These are phyloP conservation scores for Agaricus subrufescens DNA, from an alignment of 768 basidiomycete genomes.

Conservation along the genomic window DNA sequence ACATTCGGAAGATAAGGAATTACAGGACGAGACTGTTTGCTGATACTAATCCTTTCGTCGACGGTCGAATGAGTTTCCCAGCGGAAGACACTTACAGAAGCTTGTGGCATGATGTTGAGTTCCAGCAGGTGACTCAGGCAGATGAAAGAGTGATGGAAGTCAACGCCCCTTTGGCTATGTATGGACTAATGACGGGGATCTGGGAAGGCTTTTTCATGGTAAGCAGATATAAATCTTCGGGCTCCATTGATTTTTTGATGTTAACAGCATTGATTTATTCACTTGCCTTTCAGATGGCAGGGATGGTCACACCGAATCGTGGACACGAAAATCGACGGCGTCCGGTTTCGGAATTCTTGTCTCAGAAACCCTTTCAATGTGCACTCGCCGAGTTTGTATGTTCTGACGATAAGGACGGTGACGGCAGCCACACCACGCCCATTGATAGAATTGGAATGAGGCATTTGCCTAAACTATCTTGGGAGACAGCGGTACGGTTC, in stretches of 20 bases:
- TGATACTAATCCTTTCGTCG: conserved; percentile 25
- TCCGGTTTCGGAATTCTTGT: conserved; percentile 5
- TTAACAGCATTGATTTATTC: not conserved
- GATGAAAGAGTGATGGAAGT: conserved; percentile 1
- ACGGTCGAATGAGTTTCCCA: conserved; percentile 22
- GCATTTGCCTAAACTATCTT: not conserved
- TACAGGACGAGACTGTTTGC: conserved; percentile 47
- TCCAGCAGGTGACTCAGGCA: conserved; percentile 12
- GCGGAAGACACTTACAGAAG: conserved; percentile 9
- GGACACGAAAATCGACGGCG: conserved; percentile 2
- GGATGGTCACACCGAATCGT: not conserved
- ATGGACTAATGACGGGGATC: conserved; percentile 46
- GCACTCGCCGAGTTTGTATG: conserved; percentile 19
- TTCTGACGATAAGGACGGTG: conserved; percentile 3
- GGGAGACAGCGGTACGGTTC: not conserved
- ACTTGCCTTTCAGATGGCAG: conserved; percentile 1
- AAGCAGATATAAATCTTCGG: conserved; percentile 16
- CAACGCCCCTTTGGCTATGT: conserved; percentile 18
- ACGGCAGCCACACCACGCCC: conserved; percentile 7
- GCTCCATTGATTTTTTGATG: not conserved
- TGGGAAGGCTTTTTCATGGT: conserved; percentile 66
- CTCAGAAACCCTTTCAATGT: conserved; percentile 21
- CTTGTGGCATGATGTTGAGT: conserved; percentile 16
- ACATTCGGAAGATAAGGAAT: conserved; percentile 37
- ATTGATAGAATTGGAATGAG: not conserved